These are phyloP conservation scores for Skeletonema potamos DNA, from an alignment of 108 stramenopile genomes.

Conservation along the genomic window DNA sequence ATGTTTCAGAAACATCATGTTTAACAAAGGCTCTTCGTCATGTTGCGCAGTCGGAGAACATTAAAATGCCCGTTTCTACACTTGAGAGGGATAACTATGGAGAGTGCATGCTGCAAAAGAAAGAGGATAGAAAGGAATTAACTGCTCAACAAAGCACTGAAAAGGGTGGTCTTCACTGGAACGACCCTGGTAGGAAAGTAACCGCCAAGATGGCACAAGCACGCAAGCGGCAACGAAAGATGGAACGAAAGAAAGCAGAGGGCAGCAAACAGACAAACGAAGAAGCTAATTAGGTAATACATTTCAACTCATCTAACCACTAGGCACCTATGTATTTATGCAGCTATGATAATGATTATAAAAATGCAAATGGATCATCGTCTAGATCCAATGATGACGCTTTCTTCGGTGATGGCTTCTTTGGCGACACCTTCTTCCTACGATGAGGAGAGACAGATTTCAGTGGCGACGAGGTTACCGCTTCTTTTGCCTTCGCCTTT, in stretches of 20 bases:
- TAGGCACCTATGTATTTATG: background rate
- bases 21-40: conserved; percentile 3
- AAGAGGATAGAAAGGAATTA: conserved; percentile 1
- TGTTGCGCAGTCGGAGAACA: conserved; percentile 13
- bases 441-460: background rate
- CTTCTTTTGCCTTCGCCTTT: background rate
- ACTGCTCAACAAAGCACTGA: conserved; percentile 1
- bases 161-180: conserved; percentile 34
- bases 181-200: conserved; percentile 27
- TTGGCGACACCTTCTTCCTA: conserved; percentile 15
- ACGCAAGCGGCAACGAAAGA: conserved; percentile 26
- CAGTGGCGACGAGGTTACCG: background rate
- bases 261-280: background rate
- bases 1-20: conserved; percentile 9
- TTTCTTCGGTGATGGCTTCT: conserved; percentile 6
- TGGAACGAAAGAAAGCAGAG: background rate
- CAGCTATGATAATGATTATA: background rate
- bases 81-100: conserved; percentile 49
- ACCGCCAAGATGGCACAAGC: conserved; percentile 17
- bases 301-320: background rate
- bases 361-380: conserved; percentile 17
- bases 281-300: background rate
- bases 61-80: conserved; percentile 56
- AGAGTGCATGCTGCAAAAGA: conserved; percentile 29
- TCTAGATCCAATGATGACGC: background rate